Percentiles rank a stretch among this genome's conserved stretches.
Evolutionary conservation across 495 filamentous ascomycete genomes (phyloP).

Genomic region (Filosporella fistucella): DNA sequence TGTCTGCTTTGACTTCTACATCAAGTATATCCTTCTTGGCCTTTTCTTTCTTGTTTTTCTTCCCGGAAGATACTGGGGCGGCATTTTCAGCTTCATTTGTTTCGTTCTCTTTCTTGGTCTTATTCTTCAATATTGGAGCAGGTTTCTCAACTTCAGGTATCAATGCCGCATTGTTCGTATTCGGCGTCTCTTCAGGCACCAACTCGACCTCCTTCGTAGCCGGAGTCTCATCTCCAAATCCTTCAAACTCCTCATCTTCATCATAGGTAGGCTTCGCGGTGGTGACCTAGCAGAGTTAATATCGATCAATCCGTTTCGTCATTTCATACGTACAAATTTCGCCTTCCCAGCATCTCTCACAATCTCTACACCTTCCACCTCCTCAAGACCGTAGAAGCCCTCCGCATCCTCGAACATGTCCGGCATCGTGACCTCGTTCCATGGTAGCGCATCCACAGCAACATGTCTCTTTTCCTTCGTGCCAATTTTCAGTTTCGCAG

Average conservation of each 20-base stretch:
- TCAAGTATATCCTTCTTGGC: conserved; percentile 26
- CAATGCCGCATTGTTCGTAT: too few species aligned
- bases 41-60: conserved; percentile 31
- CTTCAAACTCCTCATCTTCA: conserved; percentile 51
- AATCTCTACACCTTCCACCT: conserved; percentile 85
- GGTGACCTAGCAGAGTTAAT: conserved; percentile 17
- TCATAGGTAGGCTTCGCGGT: conserved; percentile 5
- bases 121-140: not conserved
- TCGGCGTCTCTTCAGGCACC: too few species aligned
- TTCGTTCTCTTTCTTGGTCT: too few species aligned
- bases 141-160: not conserved
- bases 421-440: conserved; percentile 78
- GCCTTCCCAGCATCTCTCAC: conserved; percentile 50
- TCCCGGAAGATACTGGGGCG: conserved; percentile 6
- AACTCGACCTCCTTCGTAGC: too few species aligned
- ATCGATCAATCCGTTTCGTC: not conserved
- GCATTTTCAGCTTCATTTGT: not conserved
- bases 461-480: conserved; percentile 28
- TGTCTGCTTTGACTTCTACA: too few species aligned
- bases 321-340: conserved; percentile 41
- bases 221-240: conserved; percentile 48
- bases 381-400: conserved; percentile 90
- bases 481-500: not conserved
- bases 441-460: conserved; percentile 64
- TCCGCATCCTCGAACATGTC: conserved; percentile 89